Evolutionary conservation across 176 grass and related monocot species (phyloP).

Genomic region (Melocanna baccifera): DNA sequence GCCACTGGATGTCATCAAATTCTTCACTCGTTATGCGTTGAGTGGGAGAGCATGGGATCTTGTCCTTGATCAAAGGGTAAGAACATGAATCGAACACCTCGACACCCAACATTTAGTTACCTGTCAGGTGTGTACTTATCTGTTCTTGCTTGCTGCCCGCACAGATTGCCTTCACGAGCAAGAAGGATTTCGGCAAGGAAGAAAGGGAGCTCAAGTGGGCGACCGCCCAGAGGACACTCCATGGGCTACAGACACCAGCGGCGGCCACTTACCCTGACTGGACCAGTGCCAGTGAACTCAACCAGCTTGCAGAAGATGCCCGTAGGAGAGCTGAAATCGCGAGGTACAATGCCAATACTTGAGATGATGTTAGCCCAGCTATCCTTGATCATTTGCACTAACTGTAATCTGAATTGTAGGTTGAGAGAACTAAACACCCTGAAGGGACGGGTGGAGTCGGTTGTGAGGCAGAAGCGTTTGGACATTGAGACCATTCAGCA

Average conservation of each 20-base stretch:
- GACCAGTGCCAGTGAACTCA: conserved; percentile 57
- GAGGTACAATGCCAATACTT: conserved; percentile 10
- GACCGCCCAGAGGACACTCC: conserved; percentile 74
- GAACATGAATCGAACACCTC: not conserved
- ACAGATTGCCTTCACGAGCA: conserved; percentile 78
- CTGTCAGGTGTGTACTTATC: not conserved
- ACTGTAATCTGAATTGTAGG: conserved; percentile 37
- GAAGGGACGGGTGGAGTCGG: conserved; percentile 74
- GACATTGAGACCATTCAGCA: conserved; percentile 77
- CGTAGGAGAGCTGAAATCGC: conserved; percentile 82
- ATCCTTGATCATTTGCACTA: not conserved
- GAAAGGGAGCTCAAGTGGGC: conserved; percentile 88
- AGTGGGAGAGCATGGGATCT: conserved; percentile 87
- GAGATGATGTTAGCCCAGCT: not conserved
- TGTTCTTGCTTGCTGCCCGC: not conserved
- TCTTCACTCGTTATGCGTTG: conserved; percentile 73
- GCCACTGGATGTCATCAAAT: conserved; percentile 83
- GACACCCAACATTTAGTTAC: not conserved
- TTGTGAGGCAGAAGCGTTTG: conserved; percentile 70
- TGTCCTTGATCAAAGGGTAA: conserved; percentile 82
- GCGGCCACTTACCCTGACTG: conserved; percentile 47
- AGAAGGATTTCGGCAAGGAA: conserved; percentile 79
- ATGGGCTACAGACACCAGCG: conserved; percentile 59
- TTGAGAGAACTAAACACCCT: conserved; percentile 65
- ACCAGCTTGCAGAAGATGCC: conserved; percentile 76